Percentiles rank a stretch among this genome's conserved stretches.
Evolutionary conservation across 495 filamentous ascomycete genomes (phyloP).

Genomic region (Podospora anserina): DNA sequence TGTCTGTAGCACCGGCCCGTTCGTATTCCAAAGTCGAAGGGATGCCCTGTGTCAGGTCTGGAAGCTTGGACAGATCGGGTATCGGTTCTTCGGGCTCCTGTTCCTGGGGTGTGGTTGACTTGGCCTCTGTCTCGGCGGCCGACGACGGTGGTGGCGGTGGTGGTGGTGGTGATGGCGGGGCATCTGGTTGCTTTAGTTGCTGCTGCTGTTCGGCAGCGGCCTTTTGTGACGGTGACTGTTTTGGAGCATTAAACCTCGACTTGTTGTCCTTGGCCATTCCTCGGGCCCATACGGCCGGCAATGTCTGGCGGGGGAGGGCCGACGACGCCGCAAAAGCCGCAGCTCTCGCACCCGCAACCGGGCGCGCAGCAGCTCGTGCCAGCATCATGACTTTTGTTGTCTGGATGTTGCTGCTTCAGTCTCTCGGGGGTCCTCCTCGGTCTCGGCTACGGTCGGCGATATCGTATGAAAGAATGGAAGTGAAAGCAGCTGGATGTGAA

Average conservation of each 20-base stretch:
- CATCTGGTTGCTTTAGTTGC: too few species aligned
- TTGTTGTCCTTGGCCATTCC: constrained; percentile 42
- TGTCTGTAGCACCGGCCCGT: constrained; percentile 49
- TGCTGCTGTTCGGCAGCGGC: not conserved
- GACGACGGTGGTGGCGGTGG: constrained; percentile 20
- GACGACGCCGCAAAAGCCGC: constrained; percentile 30
- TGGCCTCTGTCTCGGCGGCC: constrained; percentile 14
- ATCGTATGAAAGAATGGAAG: not conserved
- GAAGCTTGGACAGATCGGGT: constrained; percentile 58
- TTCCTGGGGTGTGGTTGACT: constrained; percentile 14
- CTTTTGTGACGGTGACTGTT: constrained; percentile 19
- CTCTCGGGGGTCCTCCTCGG: not conserved
- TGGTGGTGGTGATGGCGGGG: not conserved
- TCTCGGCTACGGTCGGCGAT: not conserved
- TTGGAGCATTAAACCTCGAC: constrained; percentile 27
- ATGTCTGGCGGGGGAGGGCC: constrained; percentile 22
- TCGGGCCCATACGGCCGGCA: constrained; percentile 37
- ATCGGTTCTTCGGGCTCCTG: constrained; percentile 31
- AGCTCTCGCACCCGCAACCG: constrained; percentile 24
- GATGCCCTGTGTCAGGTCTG: constrained; percentile 87
- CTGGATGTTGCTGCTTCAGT: not conserved
- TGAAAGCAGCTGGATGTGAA: not conserved
- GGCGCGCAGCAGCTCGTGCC: constrained; percentile 42
- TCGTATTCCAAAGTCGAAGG: constrained; percentile 83
- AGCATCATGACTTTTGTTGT: constrained; percentile 35